These are phyloP conservation scores for Kodamaea kakaduensis DNA, from an alignment of 805 yeast species.

Conservation along the genomic window DNA sequence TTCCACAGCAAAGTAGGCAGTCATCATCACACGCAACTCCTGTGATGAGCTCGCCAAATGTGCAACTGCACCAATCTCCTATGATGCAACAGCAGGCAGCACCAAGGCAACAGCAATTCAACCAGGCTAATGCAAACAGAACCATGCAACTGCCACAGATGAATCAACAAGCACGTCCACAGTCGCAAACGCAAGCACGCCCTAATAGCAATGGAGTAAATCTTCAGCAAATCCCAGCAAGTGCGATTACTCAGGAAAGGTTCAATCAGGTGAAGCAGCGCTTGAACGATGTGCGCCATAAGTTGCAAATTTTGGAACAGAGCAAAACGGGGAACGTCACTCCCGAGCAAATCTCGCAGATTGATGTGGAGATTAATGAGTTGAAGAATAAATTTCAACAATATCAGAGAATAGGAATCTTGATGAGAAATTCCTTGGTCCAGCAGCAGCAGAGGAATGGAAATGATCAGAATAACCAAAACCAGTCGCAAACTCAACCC, in stretches of 20 bases:
- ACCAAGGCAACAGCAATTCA: slow-evolving; percentile 4
- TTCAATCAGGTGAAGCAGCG: slow-evolving; percentile 44
- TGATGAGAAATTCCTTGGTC: slow-evolving; percentile 40
- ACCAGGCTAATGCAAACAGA: background rate
- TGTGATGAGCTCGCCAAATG: slow-evolving; percentile 10
- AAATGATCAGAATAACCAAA: slow-evolving; percentile 3
- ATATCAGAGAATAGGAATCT: slow-evolving; percentile 48
- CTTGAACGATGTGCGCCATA: slow-evolving; percentile 47
- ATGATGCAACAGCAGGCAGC: slow-evolving; percentile 11
- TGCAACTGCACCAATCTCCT: slow-evolving; percentile 11
- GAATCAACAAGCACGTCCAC: slow-evolving; percentile 3
- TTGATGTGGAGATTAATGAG: slow-evolving; percentile 48
- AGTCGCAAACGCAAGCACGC: slow-evolving; percentile 2
- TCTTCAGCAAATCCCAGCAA: slow-evolving; percentile 14
- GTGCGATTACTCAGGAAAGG: slow-evolving; percentile 32
- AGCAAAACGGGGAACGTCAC: slow-evolving; percentile 42
- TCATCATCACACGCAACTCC: slow-evolving; percentile 12
- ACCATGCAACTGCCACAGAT: slow-evolving; percentile 7
- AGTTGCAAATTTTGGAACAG: slow-evolving; percentile 47
- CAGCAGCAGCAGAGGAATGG: slow-evolving; percentile 19
- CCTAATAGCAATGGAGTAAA: slow-evolving; percentile 2
- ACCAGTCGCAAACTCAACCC: slow-evolving; percentile 4
- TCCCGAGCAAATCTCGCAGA: slow-evolving; percentile 41
- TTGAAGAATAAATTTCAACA: slow-evolving; percentile 45
- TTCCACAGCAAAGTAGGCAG: slow-evolving; percentile 10